Evolutionary conservation across 1,284 basidiomycete genomes (phyloP), one percentile per base, ranked within the genome.

Genomic region (Vanrija sp.): DNA sequence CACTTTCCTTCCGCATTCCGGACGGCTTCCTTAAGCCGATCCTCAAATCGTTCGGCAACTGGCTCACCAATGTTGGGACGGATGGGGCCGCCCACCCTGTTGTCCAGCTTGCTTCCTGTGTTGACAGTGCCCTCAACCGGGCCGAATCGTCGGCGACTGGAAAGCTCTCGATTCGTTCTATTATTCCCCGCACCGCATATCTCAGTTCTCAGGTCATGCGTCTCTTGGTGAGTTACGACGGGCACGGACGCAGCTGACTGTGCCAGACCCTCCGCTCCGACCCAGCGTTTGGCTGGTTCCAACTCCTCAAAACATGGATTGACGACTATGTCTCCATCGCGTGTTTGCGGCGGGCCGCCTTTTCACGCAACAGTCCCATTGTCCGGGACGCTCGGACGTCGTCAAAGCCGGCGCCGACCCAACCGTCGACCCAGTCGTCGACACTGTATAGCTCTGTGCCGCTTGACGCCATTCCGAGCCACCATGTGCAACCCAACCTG

Each of bases 251-350:
- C 19, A 12, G 12, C 19, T 27, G 7, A n/a, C 41, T 51, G 16
- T 51, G 19, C 12, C 49, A 69, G 62, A 71, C 69, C 1, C 57
- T 72, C 19, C 66, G 61, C 42, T 65, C 61, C 20, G 69, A 68
- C 47, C 57, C 65, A 18, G 57, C 65, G 2, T 72, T 72, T 44
- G 70, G 71, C 6, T 51, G 60, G 23, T 73, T 72, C 60, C 72
- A 73, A 50, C 62, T 75, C 6, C 27, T 75, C 58, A 75, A 75
- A 52, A 69, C 69, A 3, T 73, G 66, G 65, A 60, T 70, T 39
- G 72, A 73, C 54, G 72, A 75, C 50, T 72, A 65, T 46, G 59
- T 71, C 31, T 54, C 63, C 18, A 57, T 75, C 39, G 46, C 57
- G 16, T 59, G 63, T 12, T 47, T 64, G 14, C 68, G 71, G 24